Conservation (phyloP, 192 early-diverging fungal species). For the Coemansia sp. region DNA sequence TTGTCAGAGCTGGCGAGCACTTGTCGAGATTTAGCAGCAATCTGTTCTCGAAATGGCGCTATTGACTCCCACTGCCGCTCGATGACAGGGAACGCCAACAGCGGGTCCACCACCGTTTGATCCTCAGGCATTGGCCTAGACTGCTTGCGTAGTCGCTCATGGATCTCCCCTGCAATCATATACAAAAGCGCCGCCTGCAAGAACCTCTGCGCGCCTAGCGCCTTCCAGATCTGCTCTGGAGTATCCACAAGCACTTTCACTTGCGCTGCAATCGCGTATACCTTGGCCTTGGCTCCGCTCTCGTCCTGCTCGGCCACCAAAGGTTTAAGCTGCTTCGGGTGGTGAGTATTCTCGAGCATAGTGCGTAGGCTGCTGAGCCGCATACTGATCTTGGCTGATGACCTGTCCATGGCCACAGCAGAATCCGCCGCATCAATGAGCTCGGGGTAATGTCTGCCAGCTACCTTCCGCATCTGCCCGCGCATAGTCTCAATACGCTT, state of each 20-base stretch:
- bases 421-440: conserved; percentile 51
- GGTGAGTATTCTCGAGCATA: conserved; percentile 23
- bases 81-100: conserved; percentile 50
- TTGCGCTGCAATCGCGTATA: conserved; percentile 50
- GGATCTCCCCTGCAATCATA: conserved; percentile 41
- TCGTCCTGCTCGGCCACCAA: background rate
- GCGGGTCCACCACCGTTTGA: conserved; percentile 18
- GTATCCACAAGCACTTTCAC: conserved; percentile 53
- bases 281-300: conserved; percentile 1
- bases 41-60: conserved; percentile 43
- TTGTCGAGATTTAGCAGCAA: conserved; percentile 24
- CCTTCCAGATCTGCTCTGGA: conserved; percentile 51
- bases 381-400: conserved; percentile 23
- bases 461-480: conserved; percentile 37
- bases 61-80: conserved; percentile 45
- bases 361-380: conserved; percentile 19
- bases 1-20: conserved; percentile 16
- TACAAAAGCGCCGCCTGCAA: conserved; percentile 50
- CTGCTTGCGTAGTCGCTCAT: conserved; percentile 24
- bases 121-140: conserved; percentile 1
- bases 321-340: background rate
- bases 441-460: conserved; percentile 43
- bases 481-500: conserved; percentile 28
- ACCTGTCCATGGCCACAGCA: conserved; percentile 40
- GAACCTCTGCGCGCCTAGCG: conserved; percentile 30